phyloP scores from a whole-genome alignment of 2,329 filamentous ascomycete genomes.

The Neopestalotiopsis clavispora region DNA sequence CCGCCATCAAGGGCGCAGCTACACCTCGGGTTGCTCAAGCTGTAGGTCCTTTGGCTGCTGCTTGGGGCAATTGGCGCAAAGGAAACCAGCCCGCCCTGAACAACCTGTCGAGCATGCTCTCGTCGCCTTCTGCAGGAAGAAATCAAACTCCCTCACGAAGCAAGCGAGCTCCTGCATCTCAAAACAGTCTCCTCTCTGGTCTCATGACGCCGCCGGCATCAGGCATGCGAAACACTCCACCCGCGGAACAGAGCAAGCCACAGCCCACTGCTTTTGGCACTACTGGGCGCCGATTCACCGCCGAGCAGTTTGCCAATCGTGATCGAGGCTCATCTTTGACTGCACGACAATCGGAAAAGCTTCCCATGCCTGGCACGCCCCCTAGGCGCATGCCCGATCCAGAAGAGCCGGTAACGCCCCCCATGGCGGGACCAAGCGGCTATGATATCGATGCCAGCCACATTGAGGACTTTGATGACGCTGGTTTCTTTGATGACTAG shows the following conservation, averaged over 20 bases:
- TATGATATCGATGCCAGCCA: slow-evolving; percentile 66
- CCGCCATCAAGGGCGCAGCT: slow-evolving; percentile 75
- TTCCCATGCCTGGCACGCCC: slow-evolving; percentile 46
- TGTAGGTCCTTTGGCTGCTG: slow-evolving; percentile 79
- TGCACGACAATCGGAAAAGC: slow-evolving; percentile 44
- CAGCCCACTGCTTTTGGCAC: slow-evolving; percentile 67
- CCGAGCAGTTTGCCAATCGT: slow-evolving; percentile 51
- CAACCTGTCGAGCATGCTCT: slow-evolving; percentile 52
- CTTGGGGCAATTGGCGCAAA: slow-evolving; percentile 95
- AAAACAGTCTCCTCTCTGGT: slow-evolving; percentile 71
- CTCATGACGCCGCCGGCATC: slow-evolving; percentile 90
- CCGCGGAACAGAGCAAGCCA: slow-evolving; percentile 41
- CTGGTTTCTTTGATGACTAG: slow-evolving; percentile 61
- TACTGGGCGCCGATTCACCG: slow-evolving; percentile 63
- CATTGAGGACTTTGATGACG: slow-evolving; percentile 63
- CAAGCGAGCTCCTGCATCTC: slow-evolving; percentile 53
- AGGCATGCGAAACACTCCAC: slow-evolving; percentile 66
- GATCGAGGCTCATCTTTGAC: slow-evolving; percentile 37
- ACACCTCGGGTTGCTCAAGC: slow-evolving; percentile 85
- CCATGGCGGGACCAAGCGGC: slow-evolving; percentile 62
- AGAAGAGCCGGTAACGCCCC: slow-evolving; percentile 58
- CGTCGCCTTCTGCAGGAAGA: slow-evolving; percentile 45
- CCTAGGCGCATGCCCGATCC: slow-evolving; percentile 39
- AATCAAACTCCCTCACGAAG: slow-evolving; percentile 60
- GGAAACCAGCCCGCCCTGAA: slow-evolving; percentile 57